Evolutionary conservation across 208 protist genomes (phyloP).

Genomic region (Leptomonas pyrrhocoris): DNA sequence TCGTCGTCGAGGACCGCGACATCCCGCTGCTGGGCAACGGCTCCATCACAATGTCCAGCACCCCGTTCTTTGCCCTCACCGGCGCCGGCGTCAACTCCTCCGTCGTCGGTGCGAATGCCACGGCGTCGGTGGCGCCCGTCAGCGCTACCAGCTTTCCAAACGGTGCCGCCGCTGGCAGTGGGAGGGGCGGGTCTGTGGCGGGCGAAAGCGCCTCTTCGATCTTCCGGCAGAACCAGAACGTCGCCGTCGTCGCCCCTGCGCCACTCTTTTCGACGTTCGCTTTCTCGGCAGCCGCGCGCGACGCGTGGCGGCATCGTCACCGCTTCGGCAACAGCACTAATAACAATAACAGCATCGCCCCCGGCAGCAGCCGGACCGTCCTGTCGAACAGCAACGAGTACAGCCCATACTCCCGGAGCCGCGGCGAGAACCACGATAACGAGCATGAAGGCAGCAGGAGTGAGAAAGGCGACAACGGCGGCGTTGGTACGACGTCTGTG

Average conservation of each 20-base stretch:
- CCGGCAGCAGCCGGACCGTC: not conserved
- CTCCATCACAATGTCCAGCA: constrained; percentile 5
- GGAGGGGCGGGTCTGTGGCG: not conserved
- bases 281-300: constrained; percentile 10
- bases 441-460: not conserved
- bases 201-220: not conserved
- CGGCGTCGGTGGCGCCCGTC: constrained; percentile 7
- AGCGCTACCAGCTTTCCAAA: constrained; percentile 16
- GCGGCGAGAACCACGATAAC: not conserved
- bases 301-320: constrained; percentile 23
- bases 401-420: constrained; percentile 13
- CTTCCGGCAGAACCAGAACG: constrained; percentile 6
- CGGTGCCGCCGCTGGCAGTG: not conserved
- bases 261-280: constrained; percentile 16
- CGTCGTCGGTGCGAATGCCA: not conserved
- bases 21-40: constrained; percentile 5
- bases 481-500: no score
- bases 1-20: constrained; percentile 49
- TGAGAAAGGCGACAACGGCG: not conserved
- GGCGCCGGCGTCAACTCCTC: not conserved
- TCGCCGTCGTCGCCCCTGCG: constrained; percentile 23
- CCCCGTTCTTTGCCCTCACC: not conserved
- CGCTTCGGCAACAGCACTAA: constrained; percentile 12
- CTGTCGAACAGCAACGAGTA: constrained; percentile 12
- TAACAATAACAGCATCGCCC: no score